phyloP scores from a whole-genome alignment of 805 yeast species.

The Nakazawaea sp. region DNA sequence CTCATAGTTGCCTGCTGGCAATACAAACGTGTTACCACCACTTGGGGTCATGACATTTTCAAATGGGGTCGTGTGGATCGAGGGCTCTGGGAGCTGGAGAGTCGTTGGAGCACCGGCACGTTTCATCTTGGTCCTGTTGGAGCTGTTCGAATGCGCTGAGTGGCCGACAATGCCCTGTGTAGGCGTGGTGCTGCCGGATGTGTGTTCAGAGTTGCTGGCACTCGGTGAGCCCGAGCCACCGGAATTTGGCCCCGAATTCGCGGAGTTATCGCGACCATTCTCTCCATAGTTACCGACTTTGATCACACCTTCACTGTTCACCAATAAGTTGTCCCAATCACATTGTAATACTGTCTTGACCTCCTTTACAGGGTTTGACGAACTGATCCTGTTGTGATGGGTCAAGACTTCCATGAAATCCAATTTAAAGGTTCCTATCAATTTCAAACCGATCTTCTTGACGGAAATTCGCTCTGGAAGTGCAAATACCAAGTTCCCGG shows the following conservation, averaged over 20 bases:
- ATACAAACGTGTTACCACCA: constrained; percentile 27
- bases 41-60: constrained; percentile 18
- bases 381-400: constrained; percentile 20
- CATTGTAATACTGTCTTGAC: constrained; percentile 32
- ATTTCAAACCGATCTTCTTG: constrained; percentile 27
- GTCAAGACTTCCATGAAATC: constrained; percentile 30
- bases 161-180: constrained; percentile 1
- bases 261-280: background rate
- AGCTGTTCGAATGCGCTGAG: background rate
- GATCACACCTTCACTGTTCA: constrained; percentile 29
- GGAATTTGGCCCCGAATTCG: background rate
- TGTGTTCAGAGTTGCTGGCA: background rate
- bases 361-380: constrained; percentile 29
- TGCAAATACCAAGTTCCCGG: constrained; percentile 41
- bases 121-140: constrained; percentile 6
- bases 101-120: constrained; percentile 11
- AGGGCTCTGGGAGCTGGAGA: constrained; percentile 10
- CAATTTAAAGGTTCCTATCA: constrained; percentile 36
- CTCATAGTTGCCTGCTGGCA: constrained; percentile 47
- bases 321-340: constrained; percentile 42
- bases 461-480: constrained; percentile 35
- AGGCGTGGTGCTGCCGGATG: constrained; percentile 3
- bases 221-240: constrained; percentile 1
- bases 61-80: constrained; percentile 23
- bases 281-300: constrained; percentile 37